These are phyloP conservation scores for Lactarius trivialis DNA, from an alignment of 768 basidiomycete species.

Conservation along the genomic window DNA sequence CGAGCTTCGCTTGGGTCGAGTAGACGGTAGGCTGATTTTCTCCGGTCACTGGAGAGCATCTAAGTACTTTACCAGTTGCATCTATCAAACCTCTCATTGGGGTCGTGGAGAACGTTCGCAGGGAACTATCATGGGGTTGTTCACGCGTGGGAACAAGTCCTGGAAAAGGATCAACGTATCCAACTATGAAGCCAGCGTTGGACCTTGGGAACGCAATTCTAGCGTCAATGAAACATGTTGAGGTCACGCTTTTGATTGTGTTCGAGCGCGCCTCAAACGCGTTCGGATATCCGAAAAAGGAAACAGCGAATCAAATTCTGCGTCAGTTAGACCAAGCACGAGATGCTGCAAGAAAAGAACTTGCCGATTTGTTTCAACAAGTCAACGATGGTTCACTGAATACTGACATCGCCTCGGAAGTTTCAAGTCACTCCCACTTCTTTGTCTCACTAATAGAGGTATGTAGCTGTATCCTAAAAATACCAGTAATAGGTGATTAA, in stretches of 20 bases:
- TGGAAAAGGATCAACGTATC: constrained; percentile 4
- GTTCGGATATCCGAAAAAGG: constrained; percentile 17
- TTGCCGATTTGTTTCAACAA: constrained; percentile 31
- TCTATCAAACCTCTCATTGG: constrained; percentile 39
- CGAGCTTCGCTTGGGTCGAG: constrained; percentile 39
- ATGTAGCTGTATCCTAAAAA: constrained; percentile 5
- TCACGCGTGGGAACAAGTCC: constrained; percentile 22
- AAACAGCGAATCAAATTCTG: not conserved
- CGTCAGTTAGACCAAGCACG: constrained; percentile 12
- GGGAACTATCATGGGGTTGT: constrained; percentile 41
- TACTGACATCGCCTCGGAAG: constrained; percentile 25
- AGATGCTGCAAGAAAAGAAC: constrained; percentile 24
- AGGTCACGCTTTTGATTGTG: constrained; percentile 24
- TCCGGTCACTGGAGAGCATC: not conserved
- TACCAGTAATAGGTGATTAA: not conserved
- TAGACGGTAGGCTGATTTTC: constrained; percentile 32
- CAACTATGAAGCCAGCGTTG: constrained; percentile 28
- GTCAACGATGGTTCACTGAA: constrained; percentile 27
- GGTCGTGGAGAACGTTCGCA: constrained; percentile 40
- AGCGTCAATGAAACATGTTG: constrained; percentile 32
- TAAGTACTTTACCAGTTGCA: constrained; percentile 30
- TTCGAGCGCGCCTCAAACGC: constrained; percentile 30
- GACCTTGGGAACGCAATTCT: constrained; percentile 34
- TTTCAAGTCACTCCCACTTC: constrained; percentile 35
- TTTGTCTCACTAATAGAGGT: constrained; percentile 43